Conservation (phyloP, 139 green algal genomes). For the Picochlorum sp. region DNA sequence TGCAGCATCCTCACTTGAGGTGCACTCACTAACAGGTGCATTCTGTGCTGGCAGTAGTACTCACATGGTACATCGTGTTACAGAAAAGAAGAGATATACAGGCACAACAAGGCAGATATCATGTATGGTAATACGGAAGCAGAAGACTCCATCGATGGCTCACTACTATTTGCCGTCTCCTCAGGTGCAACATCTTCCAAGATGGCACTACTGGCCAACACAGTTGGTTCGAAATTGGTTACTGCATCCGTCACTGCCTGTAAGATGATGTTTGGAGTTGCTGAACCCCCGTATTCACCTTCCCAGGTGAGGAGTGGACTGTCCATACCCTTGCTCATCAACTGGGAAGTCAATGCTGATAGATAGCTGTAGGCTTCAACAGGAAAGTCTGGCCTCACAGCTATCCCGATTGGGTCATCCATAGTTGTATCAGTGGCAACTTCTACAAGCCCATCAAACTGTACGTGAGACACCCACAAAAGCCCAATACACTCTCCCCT, state of each 20-base stretch:
- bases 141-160: too few relatives aligned
- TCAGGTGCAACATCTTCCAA: too few relatives aligned
- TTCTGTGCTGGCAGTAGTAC: too few relatives aligned
- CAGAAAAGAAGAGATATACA: too few relatives aligned
- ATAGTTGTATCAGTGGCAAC: neutral
- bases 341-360: neutral
- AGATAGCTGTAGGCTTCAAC: neutral
- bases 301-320: neutral
- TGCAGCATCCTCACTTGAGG: too few relatives aligned
- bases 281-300: neutral
- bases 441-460: neutral
- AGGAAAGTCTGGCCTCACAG: neutral
- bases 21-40: too few relatives aligned
- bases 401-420: neutral
- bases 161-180: too few relatives aligned
- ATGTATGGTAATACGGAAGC: too few relatives aligned
- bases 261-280: neutral
- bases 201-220: neutral
- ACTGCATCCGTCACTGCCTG: neutral
- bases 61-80: too few relatives aligned
- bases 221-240: neutral
- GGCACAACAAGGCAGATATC: too few relatives aligned
- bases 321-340: neutral
- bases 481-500: neutral
- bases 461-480: conserved; percentile 2